Percentiles rank a stretch among this genome's conserved stretches.
These are phyloP conservation scores for Termitomyces sp. DNA, from an alignment of 768 basidiomycete genomes.

Conservation along the genomic window DNA sequence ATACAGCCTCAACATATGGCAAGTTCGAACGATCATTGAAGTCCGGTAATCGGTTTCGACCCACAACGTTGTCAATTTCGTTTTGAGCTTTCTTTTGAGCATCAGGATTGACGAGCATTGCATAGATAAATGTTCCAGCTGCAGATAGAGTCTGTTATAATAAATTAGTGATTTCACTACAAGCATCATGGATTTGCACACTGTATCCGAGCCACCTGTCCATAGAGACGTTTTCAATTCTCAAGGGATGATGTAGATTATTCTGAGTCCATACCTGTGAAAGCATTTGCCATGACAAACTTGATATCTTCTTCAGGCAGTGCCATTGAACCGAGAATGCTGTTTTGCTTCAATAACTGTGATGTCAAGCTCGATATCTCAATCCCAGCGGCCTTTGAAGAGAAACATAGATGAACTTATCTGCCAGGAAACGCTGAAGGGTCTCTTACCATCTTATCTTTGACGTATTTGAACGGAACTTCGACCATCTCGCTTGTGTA, in stretches of 20 bases:
- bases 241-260: background rate
- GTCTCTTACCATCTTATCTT: no score
- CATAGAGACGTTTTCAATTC: background rate
- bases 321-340: background rate
- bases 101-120: constrained; percentile 16
- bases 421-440: no score
- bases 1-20: constrained; percentile 33
- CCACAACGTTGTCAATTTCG: constrained; percentile 29
- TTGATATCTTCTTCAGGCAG: constrained; percentile 10
- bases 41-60: constrained; percentile 29
- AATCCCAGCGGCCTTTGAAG: constrained; percentile 1
- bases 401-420: no score
- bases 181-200: background rate
- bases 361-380: constrained; percentile 3
- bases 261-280: constrained; percentile 2
- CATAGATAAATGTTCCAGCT: constrained; percentile 14
- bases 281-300: constrained; percentile 6
- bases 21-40: constrained; percentile 28
- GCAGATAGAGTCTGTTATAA: constrained; percentile 4
- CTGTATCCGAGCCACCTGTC: constrained; percentile 11
- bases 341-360: constrained; percentile 2
- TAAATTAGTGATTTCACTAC: background rate
- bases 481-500: no score
- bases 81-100: constrained; percentile 11
- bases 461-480: no score